Evolutionary conservation across 345 rosid species (phyloP), one percentile per base, ranked within the genome.

Genomic region (Melaleuca alternifolia): DNA sequence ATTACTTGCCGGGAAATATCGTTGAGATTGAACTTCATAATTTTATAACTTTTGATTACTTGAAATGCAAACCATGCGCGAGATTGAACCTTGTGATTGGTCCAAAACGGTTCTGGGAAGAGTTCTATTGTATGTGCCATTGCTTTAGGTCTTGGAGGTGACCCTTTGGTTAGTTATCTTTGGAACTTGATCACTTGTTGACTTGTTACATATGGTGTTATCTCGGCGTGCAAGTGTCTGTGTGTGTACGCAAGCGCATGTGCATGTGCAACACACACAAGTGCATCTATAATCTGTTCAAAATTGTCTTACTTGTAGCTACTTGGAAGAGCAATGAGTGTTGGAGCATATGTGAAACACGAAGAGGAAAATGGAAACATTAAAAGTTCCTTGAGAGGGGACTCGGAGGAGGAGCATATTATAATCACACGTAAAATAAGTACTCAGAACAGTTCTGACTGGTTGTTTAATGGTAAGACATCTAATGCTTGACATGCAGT

Each of bases 71-170:
- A 87, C 99, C 99, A 33, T 96, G 94, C 24, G 90, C 99, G 21
- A 96, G 98, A 41, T 88, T 97, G 85, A 96, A 96, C 92, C 96
- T 97, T 85, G 96, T 97, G 9, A 95, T 97, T 90, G 99, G 99
- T 84, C 99, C 99, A n/a, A 20, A 97, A 97, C 83, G 99, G 99
- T 56, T 96, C 98, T 6, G 99, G 99, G 23, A 97, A 97, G 92
- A 97, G 99, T 88, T 95, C 99, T 84, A 93, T 97, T 87, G 99
- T 97, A 61, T 97, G 99, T 81, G 99, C 99, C 86, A 97, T 96
- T 88, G 99, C 98, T 4, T 96, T 97, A 86, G 94, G 97, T 86
- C 96, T 97, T 44, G 97, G 98, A 75, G 99, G 99, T 13, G 99
- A 97, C 88, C 96, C 99, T 86, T 97, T 91, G 95, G 97, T 94